phyloP scores from a whole-genome alignment of 2,329 filamentous ascomycete genomes.

The Aotearoamyces nothofagi region DNA sequence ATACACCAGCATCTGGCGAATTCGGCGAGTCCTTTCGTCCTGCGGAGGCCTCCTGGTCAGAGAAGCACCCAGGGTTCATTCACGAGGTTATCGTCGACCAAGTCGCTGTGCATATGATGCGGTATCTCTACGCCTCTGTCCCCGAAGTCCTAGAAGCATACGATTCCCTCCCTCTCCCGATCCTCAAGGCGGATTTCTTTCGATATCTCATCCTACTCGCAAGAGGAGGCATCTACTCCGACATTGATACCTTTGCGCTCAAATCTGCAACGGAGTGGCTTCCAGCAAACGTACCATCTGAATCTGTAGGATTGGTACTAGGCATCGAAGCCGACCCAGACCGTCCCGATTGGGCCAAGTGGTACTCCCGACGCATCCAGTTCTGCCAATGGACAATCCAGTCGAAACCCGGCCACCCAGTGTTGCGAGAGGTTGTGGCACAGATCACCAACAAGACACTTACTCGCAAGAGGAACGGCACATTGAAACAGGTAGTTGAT shows the following conservation, averaged over 20 bases:
- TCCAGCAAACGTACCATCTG: conserved; percentile 59
- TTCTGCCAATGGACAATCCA: conserved; percentile 99
- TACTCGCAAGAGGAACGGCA: conserved; percentile 50
- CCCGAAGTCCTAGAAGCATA: conserved; percentile 71
- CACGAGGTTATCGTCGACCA: conserved; percentile 96
- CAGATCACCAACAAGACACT: conserved; percentile 76
- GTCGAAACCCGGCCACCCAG: conserved; percentile 82
- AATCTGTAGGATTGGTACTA: conserved; percentile 71
- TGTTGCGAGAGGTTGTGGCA: conserved; percentile 74
- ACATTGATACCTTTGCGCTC: conserved; percentile 83
- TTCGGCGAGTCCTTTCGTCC: conserved; percentile 65
- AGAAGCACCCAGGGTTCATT: conserved; percentile 76
- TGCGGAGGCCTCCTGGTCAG: conserved; percentile 79
- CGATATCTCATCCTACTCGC: conserved; percentile 59
- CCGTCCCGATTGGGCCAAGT: conserved; percentile 78
- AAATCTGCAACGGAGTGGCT: conserved; percentile 80
- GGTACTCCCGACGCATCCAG: conserved; percentile 93
- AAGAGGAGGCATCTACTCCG: conserved; percentile 70
- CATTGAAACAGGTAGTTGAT: conserved; percentile 39
- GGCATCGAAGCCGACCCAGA: conserved; percentile 96
- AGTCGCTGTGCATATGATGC: conserved; percentile 66
- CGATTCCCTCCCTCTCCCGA: conserved; percentile 53
- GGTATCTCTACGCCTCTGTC: conserved; percentile 71
- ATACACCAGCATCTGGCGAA: conserved; percentile 57
- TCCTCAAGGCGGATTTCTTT: conserved; percentile 64